Percentiles rank a stretch among this genome's conserved stretches.
These are phyloP conservation scores for Vitis amurensis DNA, from an alignment of 164 flowering plant genomes.

Conservation along the genomic window DNA sequence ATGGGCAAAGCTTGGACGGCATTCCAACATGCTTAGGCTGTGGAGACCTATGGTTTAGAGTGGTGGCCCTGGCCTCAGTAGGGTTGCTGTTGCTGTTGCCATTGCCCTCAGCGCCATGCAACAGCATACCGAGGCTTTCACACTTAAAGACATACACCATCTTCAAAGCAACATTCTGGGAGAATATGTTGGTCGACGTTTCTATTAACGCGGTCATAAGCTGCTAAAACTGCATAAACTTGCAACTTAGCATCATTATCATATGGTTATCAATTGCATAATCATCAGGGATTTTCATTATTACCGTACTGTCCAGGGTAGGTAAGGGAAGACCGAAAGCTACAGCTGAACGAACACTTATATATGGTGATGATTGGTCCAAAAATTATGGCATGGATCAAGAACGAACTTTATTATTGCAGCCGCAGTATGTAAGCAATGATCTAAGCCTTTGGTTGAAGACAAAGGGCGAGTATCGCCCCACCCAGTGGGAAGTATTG, in stretches of 20 bases:
- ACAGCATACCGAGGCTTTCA: not conserved
- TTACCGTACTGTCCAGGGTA: not conserved
- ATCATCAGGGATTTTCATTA: not conserved
- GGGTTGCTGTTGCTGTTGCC: conserved; percentile 3
- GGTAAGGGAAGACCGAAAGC: not conserved
- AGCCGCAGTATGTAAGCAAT: too few relatives aligned
- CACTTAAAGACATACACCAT: too few relatives aligned
- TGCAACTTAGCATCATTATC: not conserved
- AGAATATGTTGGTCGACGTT: too few relatives aligned
- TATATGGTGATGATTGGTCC: too few relatives aligned
- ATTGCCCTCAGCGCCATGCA: conserved; percentile 15
- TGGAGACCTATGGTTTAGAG: not conserved
- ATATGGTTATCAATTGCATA: not conserved
- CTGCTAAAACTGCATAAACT: too few relatives aligned
- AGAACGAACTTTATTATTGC: not conserved
- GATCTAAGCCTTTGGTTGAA: too few relatives aligned
- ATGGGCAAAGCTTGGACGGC: not conserved
- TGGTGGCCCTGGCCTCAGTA: not conserved
- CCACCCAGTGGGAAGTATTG: not conserved
- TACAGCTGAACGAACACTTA: not conserved
- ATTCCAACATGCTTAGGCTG: not conserved
- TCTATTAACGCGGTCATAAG: too few relatives aligned
- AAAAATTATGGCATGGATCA: too few relatives aligned
- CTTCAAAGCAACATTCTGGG: too few relatives aligned
- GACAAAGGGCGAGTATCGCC: not conserved